A percentile compares a stretch with the other conserved stretches of the same genome.
Conservation (phyloP, 129 eudicot species). For the Chrysanthemum makinoi region DNA sequence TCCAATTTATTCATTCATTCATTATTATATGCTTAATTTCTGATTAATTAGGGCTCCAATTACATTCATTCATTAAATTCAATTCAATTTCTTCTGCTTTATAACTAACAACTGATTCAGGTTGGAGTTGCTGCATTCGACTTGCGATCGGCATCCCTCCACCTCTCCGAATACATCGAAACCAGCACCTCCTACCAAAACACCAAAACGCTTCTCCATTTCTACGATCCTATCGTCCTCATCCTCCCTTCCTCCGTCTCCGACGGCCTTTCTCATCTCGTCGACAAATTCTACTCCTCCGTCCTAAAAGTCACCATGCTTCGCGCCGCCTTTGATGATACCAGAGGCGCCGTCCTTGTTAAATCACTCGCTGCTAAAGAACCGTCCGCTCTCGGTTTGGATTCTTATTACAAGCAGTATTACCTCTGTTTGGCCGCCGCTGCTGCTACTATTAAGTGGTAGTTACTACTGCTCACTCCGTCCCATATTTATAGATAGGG, state of each 20-base stretch:
- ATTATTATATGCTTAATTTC: no score
- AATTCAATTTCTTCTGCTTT: no score
- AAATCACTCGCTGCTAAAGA: conserved; percentile 85
- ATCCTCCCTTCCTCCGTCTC: conserved; percentile 80
- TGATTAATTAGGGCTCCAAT: no score
- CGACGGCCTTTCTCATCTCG: conserved; percentile 83
- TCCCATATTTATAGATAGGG: no score
- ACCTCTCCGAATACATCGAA: conserved; percentile 94
- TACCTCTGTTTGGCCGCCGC: conserved; percentile 99
- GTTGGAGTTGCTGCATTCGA: conserved; percentile 99
- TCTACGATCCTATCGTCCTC: conserved; percentile 80
- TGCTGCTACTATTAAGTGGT: conserved; percentile 97
- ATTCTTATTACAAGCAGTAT: conserved; percentile 94
- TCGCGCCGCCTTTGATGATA: conserved; percentile 97
- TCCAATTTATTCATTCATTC: neutral
- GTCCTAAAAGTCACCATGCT: conserved; percentile 69
- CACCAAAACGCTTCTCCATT: conserved; percentile 85
- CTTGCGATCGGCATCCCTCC: conserved; percentile 88
- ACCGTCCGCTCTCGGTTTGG: conserved; percentile 95
- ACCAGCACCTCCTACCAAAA: conserved; percentile 91
- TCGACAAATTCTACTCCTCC: conserved; percentile 75
- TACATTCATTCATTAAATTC: no score
- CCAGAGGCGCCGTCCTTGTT: conserved; percentile 83
- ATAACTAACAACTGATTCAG: conserved; percentile 32
- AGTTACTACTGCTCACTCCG: neutral